These are phyloP conservation scores for Rhizopogon vinicolor DNA, from an alignment of 768 basidiomycete genomes.

Conservation along the genomic window DNA sequence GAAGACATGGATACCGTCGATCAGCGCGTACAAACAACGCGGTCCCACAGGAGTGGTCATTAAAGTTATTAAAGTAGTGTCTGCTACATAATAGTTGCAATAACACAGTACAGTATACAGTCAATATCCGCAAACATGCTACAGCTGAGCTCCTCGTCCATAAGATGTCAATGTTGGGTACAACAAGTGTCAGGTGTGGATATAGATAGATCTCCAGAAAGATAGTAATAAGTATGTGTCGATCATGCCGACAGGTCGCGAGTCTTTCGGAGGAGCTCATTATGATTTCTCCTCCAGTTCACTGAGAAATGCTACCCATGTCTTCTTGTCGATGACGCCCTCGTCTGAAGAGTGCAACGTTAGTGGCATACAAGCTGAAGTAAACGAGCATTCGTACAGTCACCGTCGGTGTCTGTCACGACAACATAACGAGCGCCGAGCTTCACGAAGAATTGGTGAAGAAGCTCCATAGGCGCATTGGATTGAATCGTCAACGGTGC, in stretches of 20 bases:
- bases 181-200: not conserved
- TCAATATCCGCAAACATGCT: not conserved
- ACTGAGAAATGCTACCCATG: slow-evolving; percentile 84
- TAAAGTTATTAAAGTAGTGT: too few species aligned
- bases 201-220: not conserved
- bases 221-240: not conserved
- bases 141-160: not conserved
- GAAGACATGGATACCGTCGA: not conserved
- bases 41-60: not conserved
- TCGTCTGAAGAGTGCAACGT: slow-evolving; percentile 47
- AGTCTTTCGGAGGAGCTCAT: not conserved
- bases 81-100: too few species aligned
- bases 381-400: slow-evolving; percentile 49
- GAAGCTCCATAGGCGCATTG: slow-evolving; percentile 84
- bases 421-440: slow-evolving; percentile 90
- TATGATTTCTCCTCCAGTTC: slow-evolving; percentile 59
- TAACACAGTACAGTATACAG: not conserved
- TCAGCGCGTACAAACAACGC: not conserved
- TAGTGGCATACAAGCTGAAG: not conserved
- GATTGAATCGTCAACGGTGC: slow-evolving; percentile 84
- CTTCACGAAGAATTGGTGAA: slow-evolving; percentile 93
- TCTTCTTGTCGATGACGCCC: slow-evolving; percentile 92
- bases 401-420: slow-evolving; percentile 75
- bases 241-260: not conserved
- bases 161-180: not conserved